Conservation (phyloP, 148 eudicot genomes). For the Rhododendron henanense region DNA sequence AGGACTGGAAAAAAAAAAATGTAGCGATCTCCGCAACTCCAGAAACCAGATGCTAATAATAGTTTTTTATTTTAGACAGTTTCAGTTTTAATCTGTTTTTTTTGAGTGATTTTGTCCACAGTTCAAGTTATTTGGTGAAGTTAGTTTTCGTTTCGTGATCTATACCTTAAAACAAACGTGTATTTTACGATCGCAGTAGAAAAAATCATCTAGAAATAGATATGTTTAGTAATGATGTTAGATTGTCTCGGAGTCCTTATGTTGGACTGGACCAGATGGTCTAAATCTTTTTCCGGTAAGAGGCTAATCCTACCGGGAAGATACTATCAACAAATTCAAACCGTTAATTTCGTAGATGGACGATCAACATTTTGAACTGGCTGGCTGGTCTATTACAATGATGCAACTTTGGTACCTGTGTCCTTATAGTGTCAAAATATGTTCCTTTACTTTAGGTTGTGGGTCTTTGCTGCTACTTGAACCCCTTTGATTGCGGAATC, state of each 20-base stretch:
- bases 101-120: not conserved
- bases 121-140: not conserved
- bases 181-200: not conserved
- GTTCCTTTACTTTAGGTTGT: not conserved
- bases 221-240: not conserved
- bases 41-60: slow-evolving; percentile 4
- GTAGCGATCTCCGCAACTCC: slow-evolving; percentile 18
- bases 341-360: not conserved
- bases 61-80: not conserved
- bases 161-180: not conserved
- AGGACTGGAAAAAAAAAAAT: not conserved
- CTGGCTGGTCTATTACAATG: not conserved
- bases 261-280: not conserved
- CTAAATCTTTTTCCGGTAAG: not conserved
- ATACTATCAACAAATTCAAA: not conserved
- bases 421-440: too few species aligned
- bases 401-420: too few species aligned
- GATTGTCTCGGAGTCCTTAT: not conserved
- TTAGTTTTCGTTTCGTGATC: not conserved
- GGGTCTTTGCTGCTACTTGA: not conserved
- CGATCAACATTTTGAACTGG: not conserved
- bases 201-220: not conserved
- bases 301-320: not conserved
- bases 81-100: not conserved
- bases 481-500: not conserved